Conservation (phyloP, 768 basidiomycete genomes). For the Xerocomellus chrysenteron region DNA sequence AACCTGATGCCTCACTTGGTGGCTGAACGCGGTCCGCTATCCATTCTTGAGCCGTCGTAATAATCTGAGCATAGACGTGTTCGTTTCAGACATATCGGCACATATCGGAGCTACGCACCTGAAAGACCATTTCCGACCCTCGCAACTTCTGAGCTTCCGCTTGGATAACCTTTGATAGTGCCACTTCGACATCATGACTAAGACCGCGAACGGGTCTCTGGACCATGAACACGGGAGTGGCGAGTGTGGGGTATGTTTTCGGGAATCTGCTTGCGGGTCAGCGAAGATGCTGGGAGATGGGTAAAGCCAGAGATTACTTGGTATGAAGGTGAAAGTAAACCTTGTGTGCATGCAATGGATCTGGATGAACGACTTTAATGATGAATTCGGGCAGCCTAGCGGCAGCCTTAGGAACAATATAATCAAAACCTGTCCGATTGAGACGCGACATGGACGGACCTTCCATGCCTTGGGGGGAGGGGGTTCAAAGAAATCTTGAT, state of each 20-base stretch:
- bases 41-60: slow-evolving; percentile 72
- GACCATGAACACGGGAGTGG: slow-evolving; percentile 65
- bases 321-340: slow-evolving; percentile 67
- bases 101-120: slow-evolving; percentile 42
- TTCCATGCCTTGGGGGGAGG: slow-evolving; percentile 84
- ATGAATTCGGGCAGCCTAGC: slow-evolving; percentile 71
- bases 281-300: background rate
- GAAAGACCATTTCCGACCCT: slow-evolving; percentile 78
- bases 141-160: slow-evolving; percentile 61
- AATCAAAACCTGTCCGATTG: slow-evolving; percentile 1
- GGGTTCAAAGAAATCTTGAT: slow-evolving; percentile 69
- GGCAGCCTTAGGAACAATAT: slow-evolving; percentile 49
- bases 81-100: background rate
- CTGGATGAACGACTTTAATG: slow-evolving; percentile 68
- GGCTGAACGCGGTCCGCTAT: slow-evolving; percentile 55
- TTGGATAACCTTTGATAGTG: slow-evolving; percentile 59
- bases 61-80: slow-evolving; percentile 46
- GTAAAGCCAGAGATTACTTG: slow-evolving; percentile 47
- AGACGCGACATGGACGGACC: slow-evolving; percentile 38
- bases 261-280: slow-evolving; percentile 53
- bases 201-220: slow-evolving; percentile 65
- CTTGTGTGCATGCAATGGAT: slow-evolving; percentile 52
- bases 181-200: slow-evolving; percentile 52
- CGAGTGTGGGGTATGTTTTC: slow-evolving; percentile 76
- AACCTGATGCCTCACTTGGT: slow-evolving; percentile 59